Evolutionary conservation across 176 grass and related monocot genomes (phyloP).

Genomic region (Luzula sylvatica): DNA sequence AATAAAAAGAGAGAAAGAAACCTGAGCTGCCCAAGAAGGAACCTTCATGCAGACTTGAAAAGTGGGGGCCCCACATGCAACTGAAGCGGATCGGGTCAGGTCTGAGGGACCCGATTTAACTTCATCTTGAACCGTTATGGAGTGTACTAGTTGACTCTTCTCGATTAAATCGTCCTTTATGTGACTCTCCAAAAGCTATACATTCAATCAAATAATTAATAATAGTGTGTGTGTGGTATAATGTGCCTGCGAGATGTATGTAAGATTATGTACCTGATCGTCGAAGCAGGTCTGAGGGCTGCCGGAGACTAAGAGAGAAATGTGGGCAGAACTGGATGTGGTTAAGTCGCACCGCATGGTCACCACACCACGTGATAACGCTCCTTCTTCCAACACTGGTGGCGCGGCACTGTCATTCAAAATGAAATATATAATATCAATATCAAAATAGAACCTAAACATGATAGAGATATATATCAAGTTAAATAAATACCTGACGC

Average conservation of each 20-base stretch:
- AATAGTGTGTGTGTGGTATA: too few relatives aligned
- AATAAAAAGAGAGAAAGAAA: conserved; percentile 11
- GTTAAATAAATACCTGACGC: conserved; percentile 58
- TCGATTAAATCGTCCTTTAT: conserved; percentile 88
- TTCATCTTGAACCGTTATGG: conserved; percentile 46
- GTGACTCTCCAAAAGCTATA: conserved; percentile 71
- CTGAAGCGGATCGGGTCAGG: conserved; percentile 58
- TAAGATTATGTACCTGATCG: conserved; percentile 78
- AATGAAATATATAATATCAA: conserved; percentile 12
- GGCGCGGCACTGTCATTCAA: conserved; percentile 64
- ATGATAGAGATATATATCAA: conserved; percentile 5
- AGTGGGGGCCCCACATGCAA: conserved; percentile 66
- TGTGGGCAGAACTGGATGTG: conserved; percentile 83
- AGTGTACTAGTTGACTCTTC: conserved; percentile 75
- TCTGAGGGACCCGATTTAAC: conserved; percentile 31
- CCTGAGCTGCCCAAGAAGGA: conserved; percentile 93
- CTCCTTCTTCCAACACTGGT: conserved; percentile 73
- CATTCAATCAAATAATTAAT: too few relatives aligned
- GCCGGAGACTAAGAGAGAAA: conserved; percentile 87
- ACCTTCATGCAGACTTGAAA: conserved; percentile 93
- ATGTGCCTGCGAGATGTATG: too few relatives aligned
- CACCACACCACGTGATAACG: conserved; percentile 83
- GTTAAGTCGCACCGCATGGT: conserved; percentile 94
- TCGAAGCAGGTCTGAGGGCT: conserved; percentile 99
- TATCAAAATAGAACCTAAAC: conserved; percentile 9